These are phyloP conservation scores for Pleurotus pulmonarius DNA, from an alignment of 768 basidiomycete species.

Conservation along the genomic window DNA sequence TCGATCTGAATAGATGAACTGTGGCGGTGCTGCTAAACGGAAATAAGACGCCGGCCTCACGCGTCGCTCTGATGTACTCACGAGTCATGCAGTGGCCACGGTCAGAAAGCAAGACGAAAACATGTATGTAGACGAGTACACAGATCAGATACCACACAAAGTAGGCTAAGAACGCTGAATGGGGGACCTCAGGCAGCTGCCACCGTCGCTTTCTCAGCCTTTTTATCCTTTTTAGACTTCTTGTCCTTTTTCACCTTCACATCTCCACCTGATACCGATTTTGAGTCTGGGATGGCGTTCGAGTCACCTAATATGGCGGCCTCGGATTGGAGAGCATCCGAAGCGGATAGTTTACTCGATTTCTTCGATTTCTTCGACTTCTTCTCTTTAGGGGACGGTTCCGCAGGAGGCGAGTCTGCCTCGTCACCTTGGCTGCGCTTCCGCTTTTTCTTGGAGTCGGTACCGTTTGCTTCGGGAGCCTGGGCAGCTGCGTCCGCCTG, in stretches of 20 bases:
- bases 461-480: background rate
- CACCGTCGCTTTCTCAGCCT: slow-evolving; percentile 9
- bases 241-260: slow-evolving; percentile 20
- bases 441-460: background rate
- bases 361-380: slow-evolving; percentile 12
- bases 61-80: background rate
- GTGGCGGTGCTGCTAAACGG: slow-evolving; percentile 5
- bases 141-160: background rate
- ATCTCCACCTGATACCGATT: slow-evolving; percentile 20
- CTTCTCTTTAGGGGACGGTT: slow-evolving; percentile 9
- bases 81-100: background rate
- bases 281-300: slow-evolving; percentile 9
- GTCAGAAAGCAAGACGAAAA: background rate
- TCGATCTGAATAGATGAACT: slow-evolving; percentile 7
- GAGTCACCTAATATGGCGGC: slow-evolving; percentile 17
- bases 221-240: slow-evolving; percentile 15
- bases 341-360: slow-evolving; percentile 13
- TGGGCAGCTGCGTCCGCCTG: background rate
- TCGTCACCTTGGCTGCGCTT: slow-evolving; percentile 6
- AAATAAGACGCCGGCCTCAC: slow-evolving; percentile 1
- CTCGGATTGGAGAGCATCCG: slow-evolving; percentile 11
- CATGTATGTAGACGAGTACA: slow-evolving; percentile 6
- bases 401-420: background rate
- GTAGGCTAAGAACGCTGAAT: background rate
- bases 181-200: slow-evolving; percentile 3